Evolutionary conservation across 805 yeast genomes (phyloP), one percentile per base, ranked within the genome.

Genomic region (Ogataea trehaloabstinens): DNA sequence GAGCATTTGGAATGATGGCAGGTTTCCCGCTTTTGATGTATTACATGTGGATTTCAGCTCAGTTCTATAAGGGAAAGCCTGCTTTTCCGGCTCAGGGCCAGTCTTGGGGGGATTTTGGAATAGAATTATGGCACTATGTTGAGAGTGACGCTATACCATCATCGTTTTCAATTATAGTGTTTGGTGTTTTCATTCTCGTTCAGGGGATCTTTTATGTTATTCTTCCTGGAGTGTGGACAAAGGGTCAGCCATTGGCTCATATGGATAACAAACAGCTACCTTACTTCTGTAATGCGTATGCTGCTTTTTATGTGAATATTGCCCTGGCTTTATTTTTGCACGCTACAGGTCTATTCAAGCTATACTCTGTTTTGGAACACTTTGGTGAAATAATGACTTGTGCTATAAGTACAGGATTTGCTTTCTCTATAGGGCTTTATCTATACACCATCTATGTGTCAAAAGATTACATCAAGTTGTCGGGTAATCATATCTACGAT

Each of bases 21-120:
- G 95, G 95, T 3, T 93, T 93, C 68, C 99, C 99, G 6, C 57
- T 82, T 33, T 71, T 93, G 56, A 93, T 93, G 99, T 87, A 83
- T 73, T 93, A 93, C 66, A 84, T 93, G 93, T 91, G 96, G 95
- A 80, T 91, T 38, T 75, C 88, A 54, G 91, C 93, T 36, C 76
- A 77, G 45, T 89, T 83, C 61, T 87, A 88, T 64, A 68, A 68
- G 46, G 96, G 96, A 2, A 56, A 67, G 34, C 72, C 86, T 20
- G 88, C 95, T 18, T 65, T 71, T 61, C 96, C 96, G 3, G 57
- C 60, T 0, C 70, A 60, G 4, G 79, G 67, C 35, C 78, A 84
- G 61, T 53, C 69, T 28, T 82, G 75, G 77, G 21, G 41, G 18
- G 73, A 65, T 2, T 88, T 78, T 53, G 41, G 72, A 10, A 44